Conservation (phyloP, 2,329 filamentous ascomycete genomes). For the Talaromyces marneffei region DNA sequence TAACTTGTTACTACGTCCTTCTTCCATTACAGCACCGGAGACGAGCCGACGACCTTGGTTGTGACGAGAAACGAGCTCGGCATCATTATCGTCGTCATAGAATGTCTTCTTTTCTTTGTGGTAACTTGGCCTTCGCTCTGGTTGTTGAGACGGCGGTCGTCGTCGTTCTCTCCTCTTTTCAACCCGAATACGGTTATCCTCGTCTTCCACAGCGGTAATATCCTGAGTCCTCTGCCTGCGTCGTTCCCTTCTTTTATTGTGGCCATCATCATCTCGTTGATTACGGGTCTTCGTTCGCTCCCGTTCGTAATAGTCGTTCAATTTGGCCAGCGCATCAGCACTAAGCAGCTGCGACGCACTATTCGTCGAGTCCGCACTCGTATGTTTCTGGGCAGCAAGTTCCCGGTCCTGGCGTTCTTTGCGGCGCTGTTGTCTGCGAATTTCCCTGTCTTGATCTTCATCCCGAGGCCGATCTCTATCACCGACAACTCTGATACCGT, state of each 20-base stretch:
- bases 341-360: constrained; percentile 42
- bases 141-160: not conserved
- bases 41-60: constrained; percentile 57
- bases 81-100: constrained; percentile 13
- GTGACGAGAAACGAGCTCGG: constrained; percentile 26
- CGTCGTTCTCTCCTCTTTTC: constrained; percentile 12
- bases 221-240: constrained; percentile 14
- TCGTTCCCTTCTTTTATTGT: constrained; percentile 18
- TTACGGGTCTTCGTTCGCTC: constrained; percentile 39
- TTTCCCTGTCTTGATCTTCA: constrained; percentile 7
- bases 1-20: constrained; percentile 51
- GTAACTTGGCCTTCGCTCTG: not conserved
- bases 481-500: constrained; percentile 18
- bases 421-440: constrained; percentile 22
- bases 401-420: constrained; percentile 16
- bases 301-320: constrained; percentile 59
- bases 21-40: constrained; percentile 64
- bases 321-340: constrained; percentile 57
- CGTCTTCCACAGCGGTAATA: not conserved
- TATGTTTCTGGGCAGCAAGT: constrained; percentile 22
- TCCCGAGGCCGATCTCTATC: constrained; percentile 4
- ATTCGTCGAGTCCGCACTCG: constrained; percentile 38
- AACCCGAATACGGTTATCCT: constrained; percentile 11
- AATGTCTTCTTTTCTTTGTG: constrained; percentile 13
- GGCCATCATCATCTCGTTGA: constrained; percentile 21